Conservation (phyloP, 805 yeast genomes). For the Starmerella sirachaensis region DNA sequence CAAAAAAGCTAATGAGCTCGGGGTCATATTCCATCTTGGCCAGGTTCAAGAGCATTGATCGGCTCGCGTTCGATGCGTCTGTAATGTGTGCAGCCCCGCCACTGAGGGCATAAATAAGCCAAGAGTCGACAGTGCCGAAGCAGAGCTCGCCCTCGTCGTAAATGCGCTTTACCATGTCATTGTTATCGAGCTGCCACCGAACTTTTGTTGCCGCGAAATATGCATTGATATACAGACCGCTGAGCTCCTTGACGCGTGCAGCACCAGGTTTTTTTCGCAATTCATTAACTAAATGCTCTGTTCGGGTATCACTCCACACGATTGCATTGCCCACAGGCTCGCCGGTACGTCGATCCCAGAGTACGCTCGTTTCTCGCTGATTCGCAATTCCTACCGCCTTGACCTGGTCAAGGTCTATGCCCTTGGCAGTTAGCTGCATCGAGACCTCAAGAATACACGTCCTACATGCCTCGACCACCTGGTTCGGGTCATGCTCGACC, state of each 20-base stretch:
- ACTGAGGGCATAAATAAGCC: constrained; percentile 81
- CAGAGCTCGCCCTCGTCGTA: constrained; percentile 68
- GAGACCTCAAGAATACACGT: constrained; percentile 47
- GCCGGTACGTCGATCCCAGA: constrained; percentile 76
- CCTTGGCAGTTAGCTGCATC: constrained; percentile 25
- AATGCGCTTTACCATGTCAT: constrained; percentile 48
- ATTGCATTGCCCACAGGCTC: constrained; percentile 75
- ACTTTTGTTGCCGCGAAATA: constrained; percentile 85
- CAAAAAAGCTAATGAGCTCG: constrained; percentile 65
- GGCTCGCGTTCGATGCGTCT: constrained; percentile 82
- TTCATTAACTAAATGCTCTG: constrained; percentile 55
- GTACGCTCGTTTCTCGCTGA: constrained; percentile 87
- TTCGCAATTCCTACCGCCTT: constrained; percentile 79
- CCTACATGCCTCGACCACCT: constrained; percentile 65
- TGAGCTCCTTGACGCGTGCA: constrained; percentile 46
- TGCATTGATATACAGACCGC: constrained; percentile 82
- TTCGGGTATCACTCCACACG: constrained; percentile 93
- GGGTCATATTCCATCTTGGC: constrained; percentile 65
- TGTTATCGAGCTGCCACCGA: constrained; percentile 79
- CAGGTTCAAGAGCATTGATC: constrained; percentile 82
- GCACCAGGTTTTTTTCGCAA: constrained; percentile 43
- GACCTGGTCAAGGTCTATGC: constrained; percentile 34
- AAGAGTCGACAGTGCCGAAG: constrained; percentile 91
- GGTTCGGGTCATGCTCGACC: constrained; percentile 88
- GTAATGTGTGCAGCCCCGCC: constrained; percentile 53